Evolutionary conservation across 2,329 filamentous ascomycete genomes (phyloP), one percentile per base, ranked within the genome.

Genomic region (Microdochium nivale): DNA sequence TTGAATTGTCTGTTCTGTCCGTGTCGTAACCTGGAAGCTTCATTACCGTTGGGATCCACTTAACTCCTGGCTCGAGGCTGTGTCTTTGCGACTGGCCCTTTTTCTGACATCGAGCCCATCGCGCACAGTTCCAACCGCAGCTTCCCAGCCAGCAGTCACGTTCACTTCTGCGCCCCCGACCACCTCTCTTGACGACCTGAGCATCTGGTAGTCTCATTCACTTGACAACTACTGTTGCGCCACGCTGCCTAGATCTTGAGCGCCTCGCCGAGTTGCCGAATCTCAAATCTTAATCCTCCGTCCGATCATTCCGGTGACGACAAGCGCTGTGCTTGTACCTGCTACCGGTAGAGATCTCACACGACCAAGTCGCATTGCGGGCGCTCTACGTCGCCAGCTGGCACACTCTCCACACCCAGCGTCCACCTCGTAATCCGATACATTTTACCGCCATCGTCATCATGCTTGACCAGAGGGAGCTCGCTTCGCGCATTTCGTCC

Each of bases 401-500:
- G 33, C 11, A 11, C 27, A 30, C 27, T 11, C 27, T 11, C 27
- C 27, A 11, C 27, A 5, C 9, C 43, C 46, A 21, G 10, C 13
- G 13, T 25, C 30, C 25, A 24, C 21, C 32, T 16, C 24, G 25
- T 47, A 21, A 16, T 19, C 35, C 35, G 7, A 16, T 16, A 7
- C 4, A 19, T 16, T 19, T 23, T 44, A 19, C 40, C 7, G 19
- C 40, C 16, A 23, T 19, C 21, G 19, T 19, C n/a, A 19, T 19
- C 19, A 44, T 44, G 40, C 21, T 95, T 86, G 87, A 95, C 62
- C 80, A 84, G 63, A 88, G 89, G 70, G 88, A 92, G 65, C 86
- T 96, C 51, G 81, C 86, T 61, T 74, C 84, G 62, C 84, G 84
- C 69, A 83, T 90, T 63, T 87, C 88, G 71, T 83, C 86, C 64